These are phyloP conservation scores for Scedosporium minutisporum DNA, from an alignment of 2,329 filamentous ascomycete genomes.

Conservation along the genomic window DNA sequence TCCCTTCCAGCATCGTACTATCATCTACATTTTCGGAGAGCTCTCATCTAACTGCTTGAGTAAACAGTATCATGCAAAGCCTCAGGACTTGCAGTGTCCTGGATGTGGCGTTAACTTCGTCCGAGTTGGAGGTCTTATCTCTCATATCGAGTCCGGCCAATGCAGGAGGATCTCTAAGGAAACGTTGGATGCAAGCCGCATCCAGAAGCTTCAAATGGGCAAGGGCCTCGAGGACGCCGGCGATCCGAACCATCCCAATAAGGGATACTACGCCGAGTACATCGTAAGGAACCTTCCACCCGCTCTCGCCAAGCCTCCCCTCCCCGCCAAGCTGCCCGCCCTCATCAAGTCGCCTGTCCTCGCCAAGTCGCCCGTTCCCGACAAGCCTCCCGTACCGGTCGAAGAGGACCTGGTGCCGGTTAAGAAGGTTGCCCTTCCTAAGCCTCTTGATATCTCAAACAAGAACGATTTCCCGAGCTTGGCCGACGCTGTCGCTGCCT, in stretches of 20 bases:
- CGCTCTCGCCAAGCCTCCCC: too few relatives aligned
- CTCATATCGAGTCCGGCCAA: constrained; percentile 33
- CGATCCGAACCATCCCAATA: neutral
- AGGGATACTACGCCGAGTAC: constrained; percentile 13
- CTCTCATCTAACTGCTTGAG: neutral
- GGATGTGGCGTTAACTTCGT: constrained; percentile 30
- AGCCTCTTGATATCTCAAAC: too few relatives aligned
- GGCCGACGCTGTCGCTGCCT: too few relatives aligned
- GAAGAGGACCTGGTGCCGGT: too few relatives aligned
- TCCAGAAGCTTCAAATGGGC: constrained; percentile 26
- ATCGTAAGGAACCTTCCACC: neutral
- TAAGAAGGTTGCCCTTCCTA: too few relatives aligned
- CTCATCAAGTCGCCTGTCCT: too few relatives aligned
- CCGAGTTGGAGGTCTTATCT: constrained; percentile 27
- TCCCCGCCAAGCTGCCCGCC: too few relatives aligned
- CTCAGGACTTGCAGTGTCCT: constrained; percentile 5
- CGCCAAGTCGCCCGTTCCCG: too few relatives aligned
- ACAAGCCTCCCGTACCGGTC: too few relatives aligned
- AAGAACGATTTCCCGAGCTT: too few relatives aligned
- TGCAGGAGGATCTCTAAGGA: constrained; percentile 26
- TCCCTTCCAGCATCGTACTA: neutral
- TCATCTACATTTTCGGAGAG: neutral
- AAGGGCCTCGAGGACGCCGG: constrained; percentile 15
- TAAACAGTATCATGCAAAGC: constrained; percentile 10
- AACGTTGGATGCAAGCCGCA: constrained; percentile 23